Percentiles rank a stretch among this genome's conserved stretches.
These are phyloP conservation scores for Phialemoniopsis sp. DNA, from an alignment of 2,329 filamentous ascomycete genomes.

Conservation along the genomic window DNA sequence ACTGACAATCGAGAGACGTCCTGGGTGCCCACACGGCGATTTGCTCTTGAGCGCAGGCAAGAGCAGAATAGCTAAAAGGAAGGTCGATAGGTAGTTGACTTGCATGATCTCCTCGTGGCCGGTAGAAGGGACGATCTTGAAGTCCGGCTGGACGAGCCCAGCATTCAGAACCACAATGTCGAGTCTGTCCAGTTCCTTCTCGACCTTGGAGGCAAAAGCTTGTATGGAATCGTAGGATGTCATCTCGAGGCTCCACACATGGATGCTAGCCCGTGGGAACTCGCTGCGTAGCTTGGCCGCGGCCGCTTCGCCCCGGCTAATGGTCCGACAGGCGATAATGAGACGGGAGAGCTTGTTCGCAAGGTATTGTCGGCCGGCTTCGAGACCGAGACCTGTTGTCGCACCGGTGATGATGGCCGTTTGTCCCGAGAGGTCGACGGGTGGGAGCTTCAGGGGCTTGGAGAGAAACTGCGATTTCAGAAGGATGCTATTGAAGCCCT, in stretches of 20 bases:
- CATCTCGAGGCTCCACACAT: conserved; percentile 49
- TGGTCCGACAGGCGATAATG: conserved; percentile 41
- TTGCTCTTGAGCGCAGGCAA: conserved; percentile 16
- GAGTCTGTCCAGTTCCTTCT: conserved; percentile 25
- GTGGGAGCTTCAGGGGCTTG: conserved; percentile 2
- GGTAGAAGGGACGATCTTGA: no score
- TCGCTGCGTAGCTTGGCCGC: conserved; percentile 20
- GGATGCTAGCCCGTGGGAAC: conserved; percentile 27
- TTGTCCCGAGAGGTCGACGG: conserved; percentile 22
- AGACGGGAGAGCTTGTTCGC: conserved; percentile 31
- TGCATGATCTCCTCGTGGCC: conserved; percentile 24
- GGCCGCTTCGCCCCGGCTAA: conserved; percentile 35
- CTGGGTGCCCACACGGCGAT: conserved; percentile 13
- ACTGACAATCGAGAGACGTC: conserved; percentile 18
- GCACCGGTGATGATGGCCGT: conserved; percentile 44
- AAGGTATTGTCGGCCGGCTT: conserved; percentile 33
- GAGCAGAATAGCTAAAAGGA: conserved; percentile 19
- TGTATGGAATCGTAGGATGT: conserved; percentile 36
- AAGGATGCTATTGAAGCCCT: conserved; percentile 1
- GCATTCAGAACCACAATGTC: conserved; percentile 44
- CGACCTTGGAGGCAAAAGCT: conserved; percentile 30
- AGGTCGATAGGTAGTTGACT: conserved; percentile 25
- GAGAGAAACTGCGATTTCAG: conserved; percentile 4
- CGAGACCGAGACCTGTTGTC: conserved; percentile 45
- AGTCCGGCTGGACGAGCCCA: conserved; percentile 23